Conservation (phyloP, 768 basidiomycete species). For the Leccinellum albellum region DNA sequence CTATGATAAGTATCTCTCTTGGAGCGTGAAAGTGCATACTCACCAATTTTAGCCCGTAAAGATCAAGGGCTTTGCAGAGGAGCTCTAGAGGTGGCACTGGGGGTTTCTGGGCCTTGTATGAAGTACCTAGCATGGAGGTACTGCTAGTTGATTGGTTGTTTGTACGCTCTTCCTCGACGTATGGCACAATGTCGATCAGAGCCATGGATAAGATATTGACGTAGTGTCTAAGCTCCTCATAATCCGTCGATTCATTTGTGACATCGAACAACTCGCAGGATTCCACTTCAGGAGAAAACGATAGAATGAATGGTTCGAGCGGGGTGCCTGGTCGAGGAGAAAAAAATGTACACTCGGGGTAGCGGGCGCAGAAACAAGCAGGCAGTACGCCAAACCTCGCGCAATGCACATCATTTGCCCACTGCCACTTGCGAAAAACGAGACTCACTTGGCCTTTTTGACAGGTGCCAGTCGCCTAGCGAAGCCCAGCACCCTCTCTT, state of each 20-base stretch:
- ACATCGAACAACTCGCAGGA: constrained; percentile 49
- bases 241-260: constrained; percentile 53
- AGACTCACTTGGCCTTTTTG: constrained; percentile 50
- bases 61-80: constrained; percentile 47
- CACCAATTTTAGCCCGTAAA: constrained; percentile 61
- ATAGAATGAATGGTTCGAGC: constrained; percentile 44
- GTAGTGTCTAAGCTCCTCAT: constrained; percentile 53
- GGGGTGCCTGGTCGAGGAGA: constrained; percentile 38
- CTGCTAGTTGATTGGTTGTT: constrained; percentile 8
- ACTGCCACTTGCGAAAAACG: constrained; percentile 49
- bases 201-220: constrained; percentile 57
- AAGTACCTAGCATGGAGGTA: constrained; percentile 18
- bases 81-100: constrained; percentile 44
- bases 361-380: constrained; percentile 7
- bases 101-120: constrained; percentile 29
- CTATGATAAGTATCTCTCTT: background rate
- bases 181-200: constrained; percentile 54
- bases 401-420: constrained; percentile 52
- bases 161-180: constrained; percentile 46
- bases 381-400: constrained; percentile 50
- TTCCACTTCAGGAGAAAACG: constrained; percentile 46
- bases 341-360: constrained; percentile 14
- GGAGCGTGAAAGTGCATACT: constrained; percentile 27
- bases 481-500: constrained; percentile 42
- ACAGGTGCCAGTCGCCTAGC: constrained; percentile 38